These are phyloP conservation scores for Trichosporon sp. DNA, from an alignment of 1,284 basidiomycete species.

Conservation along the genomic window DNA sequence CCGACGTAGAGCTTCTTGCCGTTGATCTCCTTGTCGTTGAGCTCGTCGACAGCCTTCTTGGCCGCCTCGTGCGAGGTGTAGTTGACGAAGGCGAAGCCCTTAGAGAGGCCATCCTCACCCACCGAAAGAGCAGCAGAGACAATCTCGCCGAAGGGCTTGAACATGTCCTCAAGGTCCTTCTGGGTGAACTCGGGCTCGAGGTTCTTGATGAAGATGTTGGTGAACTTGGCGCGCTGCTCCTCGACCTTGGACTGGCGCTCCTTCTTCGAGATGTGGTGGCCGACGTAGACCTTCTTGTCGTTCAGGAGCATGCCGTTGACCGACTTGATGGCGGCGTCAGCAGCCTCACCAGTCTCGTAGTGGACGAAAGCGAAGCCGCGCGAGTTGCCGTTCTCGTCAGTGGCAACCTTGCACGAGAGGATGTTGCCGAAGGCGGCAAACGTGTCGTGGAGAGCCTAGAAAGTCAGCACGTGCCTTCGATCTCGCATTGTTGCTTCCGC, in stretches of 20 bases:
- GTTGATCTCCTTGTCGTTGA: constrained; percentile 84
- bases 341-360: constrained; percentile 97
- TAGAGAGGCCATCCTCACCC: constrained; percentile 82
- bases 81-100: constrained; percentile 99
- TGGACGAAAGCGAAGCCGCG: constrained; percentile 83
- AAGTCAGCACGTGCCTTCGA: constrained; percentile 10
- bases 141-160: constrained; percentile 77
- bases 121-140: constrained; percentile 82
- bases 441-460: constrained; percentile 94
- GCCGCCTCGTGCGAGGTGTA: constrained; percentile 91
- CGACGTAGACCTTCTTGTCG: constrained; percentile 99
- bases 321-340: constrained; percentile 93
- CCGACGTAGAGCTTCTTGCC: constrained; percentile 94
- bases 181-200: constrained; percentile 79
- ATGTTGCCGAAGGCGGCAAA: constrained; percentile 99
- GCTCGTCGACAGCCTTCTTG: constrained; percentile 81
- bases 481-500: constrained; percentile 3
- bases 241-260: constrained; percentile 98
- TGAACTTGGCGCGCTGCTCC: constrained; percentile 94
- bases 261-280: constrained; percentile 96
- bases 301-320: constrained; percentile 99
- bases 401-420: constrained; percentile 98
- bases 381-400: constrained; percentile 86
- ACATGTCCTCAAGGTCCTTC: constrained; percentile 84
- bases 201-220: constrained; percentile 99